Base-by-base conservation (phyloP, 106 monocot species). In the Hemerocallis citrina region DNA sequence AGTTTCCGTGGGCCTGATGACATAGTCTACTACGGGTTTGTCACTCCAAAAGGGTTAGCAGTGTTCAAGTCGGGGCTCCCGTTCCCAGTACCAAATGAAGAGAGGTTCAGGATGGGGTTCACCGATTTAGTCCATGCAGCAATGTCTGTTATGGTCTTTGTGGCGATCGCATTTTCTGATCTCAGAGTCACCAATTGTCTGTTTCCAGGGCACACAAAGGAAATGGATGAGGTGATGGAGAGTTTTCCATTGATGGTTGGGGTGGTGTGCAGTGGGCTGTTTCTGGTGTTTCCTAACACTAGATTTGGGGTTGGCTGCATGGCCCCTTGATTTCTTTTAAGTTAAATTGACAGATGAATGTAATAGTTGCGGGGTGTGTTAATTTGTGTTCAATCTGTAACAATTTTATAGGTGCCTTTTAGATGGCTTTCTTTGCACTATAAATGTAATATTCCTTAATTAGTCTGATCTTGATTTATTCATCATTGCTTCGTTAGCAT, bases 141-240 rank as follows among this genome's bases (percentile, higher is more conserved):
- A 25, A 89, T 95, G 89, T 81, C 95, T 22, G 86, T 70, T 16
- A 61, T 95, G 80, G 95, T 95, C 66, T 95, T 95, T 66, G 68
- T 81, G 1, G 83, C 95, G 5, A 86, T 86, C 62, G 81, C 86
- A 15, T 41, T 95, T 17, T 80, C 86, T 0, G 89, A 95, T 46
- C 68, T 81, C 62, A 59, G 89, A 34, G 84, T 90, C 14, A 87
- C 90, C 0, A 79, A 87, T 45, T 96, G 95, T 69, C 40, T 96
- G 20, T 72, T 89, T 36, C 86, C 95, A 0, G 86, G 75, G 5
- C 73, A 81, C 31, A 60, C 44, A 49, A 79, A 84, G 65, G 95
- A 84, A 76, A 84, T 87, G 90, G 83, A 90, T 30, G 79, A 96
- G 84, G 71, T 90, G 44, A 87, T 96, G 95, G 90, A 96, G 81